These are phyloP conservation scores for Gynochthodes officinalis DNA, from an alignment of 257 asterid genomes.

Conservation along the genomic window DNA sequence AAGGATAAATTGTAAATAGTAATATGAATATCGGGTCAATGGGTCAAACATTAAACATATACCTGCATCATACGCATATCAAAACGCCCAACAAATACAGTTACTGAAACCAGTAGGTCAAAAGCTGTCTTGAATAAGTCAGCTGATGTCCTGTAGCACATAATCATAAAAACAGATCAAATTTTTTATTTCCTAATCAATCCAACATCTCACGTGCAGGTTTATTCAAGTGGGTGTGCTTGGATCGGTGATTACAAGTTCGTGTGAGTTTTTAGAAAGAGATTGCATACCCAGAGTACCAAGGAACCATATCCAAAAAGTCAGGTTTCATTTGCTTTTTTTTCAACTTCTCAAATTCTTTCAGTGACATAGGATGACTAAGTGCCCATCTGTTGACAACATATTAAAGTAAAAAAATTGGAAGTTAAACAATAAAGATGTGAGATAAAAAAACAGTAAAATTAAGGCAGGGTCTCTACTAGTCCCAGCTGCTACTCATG, in stretches of 20 bases:
- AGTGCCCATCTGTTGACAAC: conserved; percentile 85
- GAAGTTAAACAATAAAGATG: background rate
- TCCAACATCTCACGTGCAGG: background rate
- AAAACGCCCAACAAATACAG: conserved; percentile 98
- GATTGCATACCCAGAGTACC: conserved; percentile 86
- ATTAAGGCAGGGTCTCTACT: background rate
- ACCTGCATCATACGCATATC: conserved; percentile 99
- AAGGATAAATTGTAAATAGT: background rate
- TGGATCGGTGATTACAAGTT: no score
- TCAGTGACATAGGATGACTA: conserved; percentile 83
- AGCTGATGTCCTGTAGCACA: conserved; percentile 82
- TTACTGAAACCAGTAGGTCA: conserved; percentile 93
- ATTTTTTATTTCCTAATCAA: background rate
- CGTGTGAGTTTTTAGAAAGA: background rate
- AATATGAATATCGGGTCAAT: conserved; percentile 2
- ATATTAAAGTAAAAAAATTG: background rate
- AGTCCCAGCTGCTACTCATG: background rate
- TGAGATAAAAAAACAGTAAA: background rate
- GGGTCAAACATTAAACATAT: conserved; percentile 10
- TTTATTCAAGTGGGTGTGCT: background rate
- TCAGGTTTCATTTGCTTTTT: conserved; percentile 93
- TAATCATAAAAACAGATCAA: conserved; percentile 6
- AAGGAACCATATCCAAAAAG: conserved; percentile 97
- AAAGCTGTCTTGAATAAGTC: conserved; percentile 96
- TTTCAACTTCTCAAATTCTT: conserved; percentile 80